Percentiles rank a stretch among this genome's conserved stretches.
These are phyloP conservation scores for Thalassiosira hispida DNA, from an alignment of 352 stramenopile species.

Conservation along the genomic window DNA sequence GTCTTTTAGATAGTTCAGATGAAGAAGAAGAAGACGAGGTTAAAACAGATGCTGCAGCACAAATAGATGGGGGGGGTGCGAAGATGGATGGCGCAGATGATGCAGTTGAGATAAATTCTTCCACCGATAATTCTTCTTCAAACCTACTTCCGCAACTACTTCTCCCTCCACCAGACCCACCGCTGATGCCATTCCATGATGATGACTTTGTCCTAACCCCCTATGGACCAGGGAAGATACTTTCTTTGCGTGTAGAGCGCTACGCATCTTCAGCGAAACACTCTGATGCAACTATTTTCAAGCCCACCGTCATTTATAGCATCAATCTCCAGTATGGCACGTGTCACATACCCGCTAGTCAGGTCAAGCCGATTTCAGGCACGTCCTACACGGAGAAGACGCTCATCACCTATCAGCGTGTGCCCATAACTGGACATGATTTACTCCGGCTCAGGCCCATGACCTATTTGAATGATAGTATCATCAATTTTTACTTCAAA, in stretches of 20 bases:
- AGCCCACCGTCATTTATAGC: slow-evolving; percentile 44
- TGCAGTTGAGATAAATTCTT: slow-evolving; percentile 2
- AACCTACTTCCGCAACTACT: not conserved
- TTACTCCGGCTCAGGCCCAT: slow-evolving; percentile 49
- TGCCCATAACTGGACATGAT: slow-evolving; percentile 47
- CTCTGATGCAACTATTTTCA: slow-evolving; percentile 32
- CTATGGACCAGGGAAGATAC: slow-evolving; percentile 52
- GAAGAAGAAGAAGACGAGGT: slow-evolving; percentile 21
- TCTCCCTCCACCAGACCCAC: slow-evolving; percentile 37
- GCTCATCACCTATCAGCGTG: slow-evolving; percentile 45
- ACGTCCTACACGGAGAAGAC: slow-evolving; percentile 43
- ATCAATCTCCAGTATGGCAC: slow-evolving; percentile 53
- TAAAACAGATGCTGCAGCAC: too few species aligned
- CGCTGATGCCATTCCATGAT: slow-evolving; percentile 24
- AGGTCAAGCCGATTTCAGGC: slow-evolving; percentile 45
- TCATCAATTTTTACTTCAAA: slow-evolving; percentile 93
- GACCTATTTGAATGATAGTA: slow-evolving; percentile 88
- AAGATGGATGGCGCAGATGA: not conserved
- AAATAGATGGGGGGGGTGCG: not conserved
- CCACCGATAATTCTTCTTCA: too few species aligned
- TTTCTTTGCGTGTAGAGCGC: slow-evolving; percentile 43
- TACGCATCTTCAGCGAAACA: slow-evolving; percentile 10
- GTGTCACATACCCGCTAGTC: slow-evolving; percentile 43
- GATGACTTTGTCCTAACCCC: slow-evolving; percentile 57
- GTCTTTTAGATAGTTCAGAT: slow-evolving; percentile 55